Percentiles rank a stretch among this genome's conserved stretches.
phyloP scores from a whole-genome alignment of 306 rosid species.

The Quillaja saponaria region DNA sequence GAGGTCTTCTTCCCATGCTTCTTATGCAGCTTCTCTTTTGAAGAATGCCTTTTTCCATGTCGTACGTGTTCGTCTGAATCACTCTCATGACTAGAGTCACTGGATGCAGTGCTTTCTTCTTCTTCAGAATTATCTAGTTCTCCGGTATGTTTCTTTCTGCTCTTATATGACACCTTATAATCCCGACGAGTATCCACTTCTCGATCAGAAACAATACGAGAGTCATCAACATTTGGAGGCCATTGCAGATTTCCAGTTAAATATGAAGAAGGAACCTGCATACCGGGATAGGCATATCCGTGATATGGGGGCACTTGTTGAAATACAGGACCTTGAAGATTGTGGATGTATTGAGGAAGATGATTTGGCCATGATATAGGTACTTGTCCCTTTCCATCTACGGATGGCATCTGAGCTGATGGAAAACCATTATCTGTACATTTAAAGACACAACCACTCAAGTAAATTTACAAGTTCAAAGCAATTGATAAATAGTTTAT shows the following conservation, averaged over 20 bases:
- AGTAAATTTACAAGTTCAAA: too few species aligned
- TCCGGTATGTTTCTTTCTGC: slow-evolving; percentile 63
- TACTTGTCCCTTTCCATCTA: slow-evolving; percentile 67
- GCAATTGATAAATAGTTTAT: too few species aligned
- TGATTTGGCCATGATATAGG: slow-evolving; percentile 76
- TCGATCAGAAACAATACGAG: slow-evolving; percentile 47
- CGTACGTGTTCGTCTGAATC: slow-evolving; percentile 52
- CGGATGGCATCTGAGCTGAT: slow-evolving; percentile 45
- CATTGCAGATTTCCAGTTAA: slow-evolving; percentile 85
- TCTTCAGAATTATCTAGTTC: slow-evolving; percentile 54
- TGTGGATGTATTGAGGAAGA: slow-evolving; percentile 72
- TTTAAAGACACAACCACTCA: slow-evolving; percentile 5
- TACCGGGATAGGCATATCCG: slow-evolving; percentile 75
- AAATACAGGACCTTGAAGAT: slow-evolving; percentile 79
- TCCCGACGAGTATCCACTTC: slow-evolving; percentile 46
- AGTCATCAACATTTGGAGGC: slow-evolving; percentile 70
- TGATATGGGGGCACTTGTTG: slow-evolving; percentile 84
- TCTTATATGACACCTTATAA: slow-evolving; percentile 55
- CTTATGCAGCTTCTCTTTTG: slow-evolving; percentile 43
- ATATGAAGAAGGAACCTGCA: slow-evolving; percentile 81
- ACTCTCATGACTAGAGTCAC: slow-evolving; percentile 67
- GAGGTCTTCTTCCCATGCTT: slow-evolving; percentile 74
- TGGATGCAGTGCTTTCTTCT: slow-evolving; percentile 49
- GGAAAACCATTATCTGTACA: slow-evolving; percentile 59
- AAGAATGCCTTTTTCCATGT: slow-evolving; percentile 50